Conservation (phyloP, 2,329 filamentous ascomycete genomes). For the Penicillium hesseltinei region DNA sequence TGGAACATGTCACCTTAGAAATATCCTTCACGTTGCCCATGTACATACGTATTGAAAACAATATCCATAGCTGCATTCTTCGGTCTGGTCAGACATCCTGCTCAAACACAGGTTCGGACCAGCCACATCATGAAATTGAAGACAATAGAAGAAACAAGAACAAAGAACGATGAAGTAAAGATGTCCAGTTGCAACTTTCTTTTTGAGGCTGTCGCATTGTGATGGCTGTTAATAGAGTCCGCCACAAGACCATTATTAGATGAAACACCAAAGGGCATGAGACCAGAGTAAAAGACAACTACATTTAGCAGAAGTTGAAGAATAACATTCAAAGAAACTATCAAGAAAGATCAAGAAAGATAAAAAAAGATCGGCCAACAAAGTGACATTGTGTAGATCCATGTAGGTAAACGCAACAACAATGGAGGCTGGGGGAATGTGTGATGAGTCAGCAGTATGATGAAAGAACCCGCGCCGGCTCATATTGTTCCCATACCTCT, state of each 20-base stretch:
- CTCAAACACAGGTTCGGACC: not conserved
- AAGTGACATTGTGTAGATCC: not conserved
- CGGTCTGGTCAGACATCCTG: not conserved
- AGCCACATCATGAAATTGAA: not conserved
- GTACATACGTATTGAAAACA: constrained; percentile 22
- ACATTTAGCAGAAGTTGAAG: not conserved
- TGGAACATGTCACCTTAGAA: constrained; percentile 3
- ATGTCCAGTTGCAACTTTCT: not conserved
- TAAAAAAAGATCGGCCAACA: not conserved
- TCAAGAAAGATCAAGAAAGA: not conserved
- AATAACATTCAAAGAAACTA: not conserved
- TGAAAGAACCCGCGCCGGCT: constrained; percentile 4
- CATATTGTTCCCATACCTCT: constrained; percentile 8
- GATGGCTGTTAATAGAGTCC: not conserved
- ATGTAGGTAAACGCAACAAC: not conserved
- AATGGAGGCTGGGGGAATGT: not conserved
- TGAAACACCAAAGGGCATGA: not conserved
- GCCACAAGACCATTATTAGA: not conserved
- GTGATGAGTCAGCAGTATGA: constrained; percentile 9
- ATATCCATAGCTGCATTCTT: constrained; percentile 11
- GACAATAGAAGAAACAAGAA: not conserved
- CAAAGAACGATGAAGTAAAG: not conserved
- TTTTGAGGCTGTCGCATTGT: not conserved
- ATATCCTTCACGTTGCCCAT: constrained; percentile 15
- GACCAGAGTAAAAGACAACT: not conserved